A percentile compares a stretch with the other conserved stretches of the same genome.
phyloP scores from a whole-genome alignment of 1,284 basidiomycete species.

The Malassezia caprae region DNA sequence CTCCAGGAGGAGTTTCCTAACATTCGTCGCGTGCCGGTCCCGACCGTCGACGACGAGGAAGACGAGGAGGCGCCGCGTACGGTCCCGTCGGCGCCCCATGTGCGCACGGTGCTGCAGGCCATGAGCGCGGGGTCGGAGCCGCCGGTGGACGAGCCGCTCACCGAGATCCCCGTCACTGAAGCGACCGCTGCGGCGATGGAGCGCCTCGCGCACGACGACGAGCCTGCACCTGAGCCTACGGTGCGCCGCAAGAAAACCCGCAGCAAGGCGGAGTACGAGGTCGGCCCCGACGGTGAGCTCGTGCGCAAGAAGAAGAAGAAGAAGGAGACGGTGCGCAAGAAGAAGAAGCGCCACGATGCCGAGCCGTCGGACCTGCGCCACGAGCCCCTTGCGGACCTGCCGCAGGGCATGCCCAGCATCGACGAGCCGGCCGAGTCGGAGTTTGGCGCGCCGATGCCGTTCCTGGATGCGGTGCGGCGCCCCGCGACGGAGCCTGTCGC shows the following conservation, averaged over 20 bases:
- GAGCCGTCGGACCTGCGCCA: background rate
- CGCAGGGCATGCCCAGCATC: background rate
- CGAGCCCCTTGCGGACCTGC: background rate
- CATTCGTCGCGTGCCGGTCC: background rate
- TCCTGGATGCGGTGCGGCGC: constrained; percentile 1
- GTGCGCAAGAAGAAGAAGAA: constrained; percentile 15
- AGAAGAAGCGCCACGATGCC: background rate
- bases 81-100: background rate
- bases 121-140: background rate
- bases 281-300: constrained; percentile 3
- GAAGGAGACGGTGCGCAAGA: background rate
- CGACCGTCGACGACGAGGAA: constrained; percentile 7
- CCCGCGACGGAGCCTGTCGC: background rate
- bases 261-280: background rate
- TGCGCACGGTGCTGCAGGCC: constrained; percentile 9
- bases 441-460: constrained; percentile 4
- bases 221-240: background rate
- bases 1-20: background rate
- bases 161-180: constrained; percentile 3
- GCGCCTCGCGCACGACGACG: constrained; percentile 4
- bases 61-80: constrained; percentile 8
- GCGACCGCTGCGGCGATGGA: constrained; percentile 12
- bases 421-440: constrained; percentile 7
- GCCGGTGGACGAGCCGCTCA: background rate
- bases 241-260: constrained; percentile 1